Evolutionary conservation across 352 stramenopile genomes (phyloP), one percentile per base, ranked within the genome.

Genomic region (Pythium diclinum): DNA sequence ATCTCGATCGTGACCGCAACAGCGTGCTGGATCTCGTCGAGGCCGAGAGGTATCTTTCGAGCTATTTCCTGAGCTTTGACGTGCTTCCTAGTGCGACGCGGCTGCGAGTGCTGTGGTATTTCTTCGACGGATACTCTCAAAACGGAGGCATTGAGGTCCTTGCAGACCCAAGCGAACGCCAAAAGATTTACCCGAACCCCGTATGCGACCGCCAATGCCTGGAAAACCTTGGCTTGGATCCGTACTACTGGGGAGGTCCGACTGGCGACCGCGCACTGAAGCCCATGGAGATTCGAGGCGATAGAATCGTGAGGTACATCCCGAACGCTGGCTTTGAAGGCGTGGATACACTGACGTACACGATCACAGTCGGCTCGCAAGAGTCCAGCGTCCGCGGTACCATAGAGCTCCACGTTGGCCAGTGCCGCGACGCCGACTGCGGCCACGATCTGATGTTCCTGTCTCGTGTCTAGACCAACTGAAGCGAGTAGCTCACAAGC

Each of bases 1-100:
- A 90, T 34, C 63, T 89, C n/a, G 84, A 92, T 38, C 57, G 70
- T 14, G 80, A 92, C 32, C 59, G 72, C 33, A 87, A 92, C 34
- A 67, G 70, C 16, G 61, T 87, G 16, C 56, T 92, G 19, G 81
- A 89, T 52, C 73, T 73, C 0, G 73, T 79, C 6, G 84, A 92
- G 54, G 81, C 84, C 1, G 72, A 73, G 28, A 47, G 56, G 9
- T 91, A 85, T 60, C 57, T 92, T 9, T 69, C 70, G 6, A 75
- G 66, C 13, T 91, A 83, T 60, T 82, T 75, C 6, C 65, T 77
- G 0, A 76, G 63, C 59, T 92, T 88, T n/a, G 40, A 65, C 3
- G 56, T 75, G 28, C 56, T 92, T 2, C 72, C 81, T 0, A 54
- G 51, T 0, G 68, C 78, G n/a, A 63, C 61, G 30, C 72, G 75